A percentile compares a stretch with the other conserved stretches of the same genome.
Evolutionary conservation across 176 grass and related monocot genomes (phyloP).

Genomic region (Areca catechu): DNA sequence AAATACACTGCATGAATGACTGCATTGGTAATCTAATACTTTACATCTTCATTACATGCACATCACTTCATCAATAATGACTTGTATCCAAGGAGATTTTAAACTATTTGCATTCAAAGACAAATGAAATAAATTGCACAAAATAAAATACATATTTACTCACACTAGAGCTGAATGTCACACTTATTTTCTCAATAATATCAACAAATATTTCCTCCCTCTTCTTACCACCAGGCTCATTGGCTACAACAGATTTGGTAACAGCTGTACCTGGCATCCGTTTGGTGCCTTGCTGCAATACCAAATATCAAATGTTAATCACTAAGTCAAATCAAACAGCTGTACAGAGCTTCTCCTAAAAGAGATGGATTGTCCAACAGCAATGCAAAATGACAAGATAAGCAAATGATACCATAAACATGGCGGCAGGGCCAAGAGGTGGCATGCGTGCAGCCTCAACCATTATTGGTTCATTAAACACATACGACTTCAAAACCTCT

Average conservation of each 20-base stretch:
- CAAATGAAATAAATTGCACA: too few relatives aligned
- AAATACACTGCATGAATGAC: too few relatives aligned
- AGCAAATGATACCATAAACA: slow-evolving; percentile 75
- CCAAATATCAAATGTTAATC: slow-evolving; percentile 23
- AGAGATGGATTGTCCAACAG: too few relatives aligned
- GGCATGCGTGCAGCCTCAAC: slow-evolving; percentile 84
- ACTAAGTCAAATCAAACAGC: too few relatives aligned
- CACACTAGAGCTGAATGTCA: slow-evolving; percentile 98
- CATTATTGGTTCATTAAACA: slow-evolving; percentile 99
- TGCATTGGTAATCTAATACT: too few relatives aligned
- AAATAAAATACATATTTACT: slow-evolving; percentile 18
- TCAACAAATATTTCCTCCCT: slow-evolving; percentile 99
- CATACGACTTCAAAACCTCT: slow-evolving; percentile 80
- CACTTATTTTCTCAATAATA: slow-evolving; percentile 99
- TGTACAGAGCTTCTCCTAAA: too few relatives aligned
- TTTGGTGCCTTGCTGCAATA: slow-evolving; percentile 96
- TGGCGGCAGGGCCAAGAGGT: slow-evolving; percentile 87
- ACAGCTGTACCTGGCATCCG: slow-evolving; percentile 98
- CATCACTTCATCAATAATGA: too few relatives aligned
- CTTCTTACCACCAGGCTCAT: slow-evolving; percentile 79
- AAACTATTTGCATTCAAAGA: too few relatives aligned
- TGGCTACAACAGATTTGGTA: slow-evolving; percentile 96
- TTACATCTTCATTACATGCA: too few relatives aligned
- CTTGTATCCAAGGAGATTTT: too few relatives aligned
- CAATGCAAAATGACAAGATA: too few relatives aligned